Conservation (phyloP, 108 stramenopile species). For the Nannochloropsis salina region DNA sequence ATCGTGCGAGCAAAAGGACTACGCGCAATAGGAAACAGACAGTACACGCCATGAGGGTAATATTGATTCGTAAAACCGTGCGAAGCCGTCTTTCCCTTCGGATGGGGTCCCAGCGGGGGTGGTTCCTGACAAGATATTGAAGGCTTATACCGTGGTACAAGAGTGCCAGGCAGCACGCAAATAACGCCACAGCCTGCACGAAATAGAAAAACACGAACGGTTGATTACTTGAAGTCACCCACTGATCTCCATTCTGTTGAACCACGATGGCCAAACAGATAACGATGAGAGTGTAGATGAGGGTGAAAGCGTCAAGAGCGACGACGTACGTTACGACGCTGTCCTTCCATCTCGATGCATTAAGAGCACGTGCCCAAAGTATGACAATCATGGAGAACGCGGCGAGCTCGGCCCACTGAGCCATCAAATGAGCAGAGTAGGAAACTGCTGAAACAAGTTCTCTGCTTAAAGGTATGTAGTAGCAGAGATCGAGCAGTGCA, state of each 20-base stretch:
- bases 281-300: not conserved
- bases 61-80: not conserved
- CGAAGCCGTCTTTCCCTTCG: not conserved
- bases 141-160: not conserved
- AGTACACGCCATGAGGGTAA: constrained; percentile 2
- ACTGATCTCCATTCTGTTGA: not conserved
- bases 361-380: not conserved
- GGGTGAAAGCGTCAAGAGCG: constrained; percentile 11
- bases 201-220: not conserved
- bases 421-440: not conserved
- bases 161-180: not conserved
- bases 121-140: not conserved
- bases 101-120: not conserved
- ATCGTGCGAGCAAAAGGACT: not conserved
- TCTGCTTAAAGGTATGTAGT: not conserved
- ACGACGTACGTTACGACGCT: constrained; percentile 12
- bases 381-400: not conserved
- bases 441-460: not conserved
- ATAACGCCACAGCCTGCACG: not conserved
- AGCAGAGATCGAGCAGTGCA: not conserved
- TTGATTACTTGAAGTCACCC: not conserved
- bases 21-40: not conserved
- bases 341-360: not conserved
- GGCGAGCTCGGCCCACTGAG: not conserved
- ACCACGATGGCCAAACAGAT: not conserved